Conservation (phyloP, 2,329 filamentous ascomycete species). For the Aspergillus sp. region DNA sequence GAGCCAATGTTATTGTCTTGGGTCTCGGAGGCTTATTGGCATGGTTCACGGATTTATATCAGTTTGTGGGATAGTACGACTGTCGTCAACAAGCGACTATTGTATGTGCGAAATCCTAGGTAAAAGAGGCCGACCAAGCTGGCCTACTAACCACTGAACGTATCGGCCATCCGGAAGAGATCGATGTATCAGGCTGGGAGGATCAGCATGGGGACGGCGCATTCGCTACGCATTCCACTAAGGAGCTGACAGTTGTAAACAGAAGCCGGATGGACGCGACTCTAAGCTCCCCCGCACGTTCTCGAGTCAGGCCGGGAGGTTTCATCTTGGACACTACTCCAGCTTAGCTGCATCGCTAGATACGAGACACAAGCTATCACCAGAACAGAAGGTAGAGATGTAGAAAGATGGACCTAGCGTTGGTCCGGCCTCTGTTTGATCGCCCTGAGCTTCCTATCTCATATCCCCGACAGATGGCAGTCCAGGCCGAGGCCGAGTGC, state of each 20-base stretch:
- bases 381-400: slow-evolving; percentile 1
- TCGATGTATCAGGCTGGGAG: not conserved
- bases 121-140: not conserved
- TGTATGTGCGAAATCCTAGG: not conserved
- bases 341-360: not conserved
- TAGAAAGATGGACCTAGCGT: not conserved
- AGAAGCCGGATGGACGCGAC: not conserved
- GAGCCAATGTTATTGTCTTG: not conserved
- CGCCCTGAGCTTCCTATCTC: not conserved
- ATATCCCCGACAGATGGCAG: not conserved
- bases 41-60: not conserved
- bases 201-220: not conserved
- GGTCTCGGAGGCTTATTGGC: not conserved
- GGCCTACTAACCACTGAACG: too few species aligned
- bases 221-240: not conserved
- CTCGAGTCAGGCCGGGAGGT: slow-evolving; percentile 5
- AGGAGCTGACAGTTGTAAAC: not conserved
- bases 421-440: not conserved
- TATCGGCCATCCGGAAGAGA: not conserved
- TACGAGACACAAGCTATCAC: not conserved
- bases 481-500: not conserved
- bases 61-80: slow-evolving; percentile 2
- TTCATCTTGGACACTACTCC: slow-evolving; percentile 6
- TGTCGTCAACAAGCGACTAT: not conserved
- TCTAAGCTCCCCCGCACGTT: slow-evolving; percentile 15